These are phyloP conservation scores for Ceratocystis harringtonii DNA, from an alignment of 2,329 filamentous ascomycete genomes.

Conservation along the genomic window DNA sequence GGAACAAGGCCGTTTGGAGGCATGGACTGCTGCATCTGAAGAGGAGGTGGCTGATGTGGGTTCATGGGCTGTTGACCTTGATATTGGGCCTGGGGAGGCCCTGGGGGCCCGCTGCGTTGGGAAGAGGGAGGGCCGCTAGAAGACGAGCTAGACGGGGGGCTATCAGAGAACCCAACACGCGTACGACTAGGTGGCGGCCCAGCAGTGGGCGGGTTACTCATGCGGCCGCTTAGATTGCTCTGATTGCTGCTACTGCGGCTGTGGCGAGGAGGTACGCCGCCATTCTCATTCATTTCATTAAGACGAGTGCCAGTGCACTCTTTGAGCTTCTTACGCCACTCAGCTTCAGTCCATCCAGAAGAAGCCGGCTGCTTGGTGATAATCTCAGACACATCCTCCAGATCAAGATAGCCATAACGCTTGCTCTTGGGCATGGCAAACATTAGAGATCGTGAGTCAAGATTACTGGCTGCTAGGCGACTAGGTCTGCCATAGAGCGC, in stretches of 20 bases:
- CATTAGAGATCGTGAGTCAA: constrained; percentile 84
- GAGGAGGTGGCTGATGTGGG: constrained; percentile 1
- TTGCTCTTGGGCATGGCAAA: constrained; percentile 89
- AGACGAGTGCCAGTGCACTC: constrained; percentile 72
- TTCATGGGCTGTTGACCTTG: constrained; percentile 1
- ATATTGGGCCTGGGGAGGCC: not conserved
- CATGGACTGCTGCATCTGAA: constrained; percentile 1
- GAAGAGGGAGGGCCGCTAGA: not conserved
- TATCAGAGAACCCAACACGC: constrained; percentile 45
- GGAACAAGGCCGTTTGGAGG: constrained; percentile 8
- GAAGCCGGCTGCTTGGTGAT: constrained; percentile 62
- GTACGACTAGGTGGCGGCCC: constrained; percentile 26
- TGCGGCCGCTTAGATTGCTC: constrained; percentile 40
- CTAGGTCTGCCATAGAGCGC: constrained; percentile 78
- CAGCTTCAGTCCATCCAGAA: constrained; percentile 62
- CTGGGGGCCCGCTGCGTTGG: not conserved
- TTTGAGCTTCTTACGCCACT: constrained; percentile 83
- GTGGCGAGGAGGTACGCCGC: constrained; percentile 25
- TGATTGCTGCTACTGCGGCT: constrained; percentile 43
- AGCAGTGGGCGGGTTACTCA: constrained; percentile 28
- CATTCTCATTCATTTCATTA: constrained; percentile 43
- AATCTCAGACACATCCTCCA: constrained; percentile 65
- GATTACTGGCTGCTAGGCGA: constrained; percentile 70
- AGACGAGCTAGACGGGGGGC: constrained; percentile 25
- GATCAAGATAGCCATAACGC: constrained; percentile 80